Base-by-base conservation (phyloP, 331 rosid species). In the Telfairia occidentalis region DNA sequence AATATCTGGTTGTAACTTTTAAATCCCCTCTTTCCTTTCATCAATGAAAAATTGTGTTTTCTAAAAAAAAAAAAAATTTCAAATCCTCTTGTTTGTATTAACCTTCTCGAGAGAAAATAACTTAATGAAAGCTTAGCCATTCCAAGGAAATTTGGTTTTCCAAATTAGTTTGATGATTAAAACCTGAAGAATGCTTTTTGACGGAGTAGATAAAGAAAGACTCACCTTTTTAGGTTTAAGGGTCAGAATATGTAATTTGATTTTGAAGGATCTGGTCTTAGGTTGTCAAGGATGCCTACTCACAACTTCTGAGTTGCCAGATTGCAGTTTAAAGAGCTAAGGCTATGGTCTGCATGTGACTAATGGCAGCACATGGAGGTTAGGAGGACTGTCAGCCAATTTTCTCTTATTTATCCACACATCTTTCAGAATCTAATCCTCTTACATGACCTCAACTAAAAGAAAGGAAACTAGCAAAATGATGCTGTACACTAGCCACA, bases 331-430 rank as follows among this genome's bases (percentile, higher is more conserved):
- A 40, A 42, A 67, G 73, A 38, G 46, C 4, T 37, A 30, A 38
- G 10, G 73, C 12, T 40, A 24, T 67, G 72, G 72, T n/a, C 24
- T 63, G 72, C 50, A 63, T 63, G 71, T 63, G 29, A 38, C 35
- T 67, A 67, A 23, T 42, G 7, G 35, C 9, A 67, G 54, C 11
- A 16, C 9, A 26, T 43, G 57, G 24, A 12, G 40, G 12, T 13
- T 45, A 26, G 38, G 24, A 16, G n/a, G 55, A n/a, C n/a, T 43
- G 13, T 70, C 58, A 8, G 26, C 42, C 26, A 32, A 18, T 61
- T 61, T 32, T 32, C 12, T 32, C 24, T 70, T 16, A 32, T 63
- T 46, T 43, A 3, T 46, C 58, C 58, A 28, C 42, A 70, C 75
- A 45, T 12, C 42, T 26, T 70, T 29, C 40, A 26, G 23, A 15